Base-by-base conservation (phyloP, 1,139 yeast genomes). In the Geotrichum cucujoidarum region DNA sequence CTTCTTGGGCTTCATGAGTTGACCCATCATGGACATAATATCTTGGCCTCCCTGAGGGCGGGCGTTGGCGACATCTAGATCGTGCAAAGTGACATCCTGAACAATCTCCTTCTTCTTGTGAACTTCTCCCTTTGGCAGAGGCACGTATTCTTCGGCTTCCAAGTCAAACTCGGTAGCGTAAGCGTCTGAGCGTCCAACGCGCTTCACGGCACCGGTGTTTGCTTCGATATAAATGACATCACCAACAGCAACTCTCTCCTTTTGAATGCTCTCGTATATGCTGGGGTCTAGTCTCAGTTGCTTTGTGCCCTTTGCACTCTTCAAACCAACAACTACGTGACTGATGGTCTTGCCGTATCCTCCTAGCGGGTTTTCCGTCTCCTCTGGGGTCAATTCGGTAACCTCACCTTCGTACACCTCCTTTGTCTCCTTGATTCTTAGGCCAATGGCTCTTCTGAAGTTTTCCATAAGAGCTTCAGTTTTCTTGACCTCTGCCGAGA, bases 11-110 rank as follows among this genome's bases (percentile, higher is more conserved):
- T 90, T 92, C 73, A 92, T 76, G 56, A 92, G 74, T 71, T 92
- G 98, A 39, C 97, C 97, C 98, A 92, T 92, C 95, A 94, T 88
- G 7, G 97, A 88, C 64, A 92, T 77, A 45, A 94, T 95, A 64
- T 92, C 98, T 70, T 94, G 98, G 29, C 98, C 98, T 56, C 98
- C 98, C 70, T 92, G 97, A 13, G 99, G 98, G 61, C 90, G 80
- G 1, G 98, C 90, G 64, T 92, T 92, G 45, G 98, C 98, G 43
- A 88, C 83, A 69, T 92, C 99, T 63, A 92, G 74, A 65, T 92
- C 99, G 64, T 94, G 97, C 58, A 92, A 76, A 1, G 98, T 88
- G 41, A 92, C 96, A 63, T 92, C 98, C 69, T 92, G 99, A 17
- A 94, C 95, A 59, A 92, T 89, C 68, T 92, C 98, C 69, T 92